A percentile compares a stretch with the other conserved stretches of the same genome.
These are phyloP conservation scores for Exophiala dermatitidis DNA, from an alignment of 2,329 filamentous ascomycete species.

Conservation along the genomic window DNA sequence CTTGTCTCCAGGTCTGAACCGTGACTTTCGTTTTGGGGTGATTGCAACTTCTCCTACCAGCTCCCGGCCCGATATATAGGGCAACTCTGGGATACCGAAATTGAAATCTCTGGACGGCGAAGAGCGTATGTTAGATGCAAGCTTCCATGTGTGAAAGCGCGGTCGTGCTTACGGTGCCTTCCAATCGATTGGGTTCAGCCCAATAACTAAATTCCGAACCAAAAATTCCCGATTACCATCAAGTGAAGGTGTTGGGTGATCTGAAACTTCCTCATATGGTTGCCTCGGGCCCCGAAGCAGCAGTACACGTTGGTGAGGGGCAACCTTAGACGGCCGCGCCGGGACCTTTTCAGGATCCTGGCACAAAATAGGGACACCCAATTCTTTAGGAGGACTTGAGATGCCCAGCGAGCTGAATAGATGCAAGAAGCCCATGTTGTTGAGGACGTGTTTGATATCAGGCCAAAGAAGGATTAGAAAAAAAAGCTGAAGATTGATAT, in stretches of 20 bases:
- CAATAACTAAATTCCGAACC: conserved; percentile 40
- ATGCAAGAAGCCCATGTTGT: conserved; percentile 11
- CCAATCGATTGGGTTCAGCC: conserved; percentile 71
- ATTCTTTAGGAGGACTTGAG: conserved; percentile 1
- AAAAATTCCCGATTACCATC: conserved; percentile 17
- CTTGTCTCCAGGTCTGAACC: conserved; percentile 52
- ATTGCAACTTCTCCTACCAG: conserved; percentile 58
- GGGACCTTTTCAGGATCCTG: conserved; percentile 11
- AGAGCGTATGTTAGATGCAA: not conserved
- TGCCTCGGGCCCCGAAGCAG: conserved; percentile 14
- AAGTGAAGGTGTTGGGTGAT: conserved; percentile 9
- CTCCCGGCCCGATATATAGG: conserved; percentile 64
- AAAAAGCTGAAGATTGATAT: not conserved
- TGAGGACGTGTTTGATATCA: not conserved
- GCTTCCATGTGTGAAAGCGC: not conserved
- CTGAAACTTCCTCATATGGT: conserved; percentile 9
- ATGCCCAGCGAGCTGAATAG: conserved; percentile 4
- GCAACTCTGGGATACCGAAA: conserved; percentile 60
- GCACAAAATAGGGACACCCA: not conserved
- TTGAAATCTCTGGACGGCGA: conserved; percentile 55
- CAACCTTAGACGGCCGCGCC: conserved; percentile 5
- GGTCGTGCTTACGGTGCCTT: conserved; percentile 38
- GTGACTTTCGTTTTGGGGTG: conserved; percentile 37
- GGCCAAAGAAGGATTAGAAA: not conserved
- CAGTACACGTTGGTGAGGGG: conserved; percentile 8